These are phyloP conservation scores for Aspergillus eucalypticola DNA, from an alignment of 2,329 filamentous ascomycete species.

Conservation along the genomic window DNA sequence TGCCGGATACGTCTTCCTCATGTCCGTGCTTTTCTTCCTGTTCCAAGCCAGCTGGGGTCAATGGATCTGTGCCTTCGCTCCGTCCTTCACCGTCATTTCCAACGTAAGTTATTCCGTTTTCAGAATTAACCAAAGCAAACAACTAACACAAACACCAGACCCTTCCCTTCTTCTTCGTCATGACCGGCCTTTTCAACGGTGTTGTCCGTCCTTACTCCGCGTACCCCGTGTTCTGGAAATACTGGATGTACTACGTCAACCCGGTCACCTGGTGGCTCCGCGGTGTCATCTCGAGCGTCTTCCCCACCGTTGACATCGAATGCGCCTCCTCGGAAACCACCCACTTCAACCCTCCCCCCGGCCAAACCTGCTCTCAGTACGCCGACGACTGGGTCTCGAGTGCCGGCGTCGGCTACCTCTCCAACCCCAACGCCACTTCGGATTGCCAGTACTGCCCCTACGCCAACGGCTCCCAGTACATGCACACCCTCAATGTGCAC, in stretches of 20 bases:
- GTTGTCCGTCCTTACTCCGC: constrained; percentile 68
- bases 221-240: constrained; percentile 70
- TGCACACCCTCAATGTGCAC: constrained; percentile 58
- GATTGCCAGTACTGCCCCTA: constrained; percentile 73
- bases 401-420: constrained; percentile 60
- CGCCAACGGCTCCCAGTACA: constrained; percentile 64
- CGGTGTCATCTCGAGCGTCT: constrained; percentile 65
- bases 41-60: constrained; percentile 77
- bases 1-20: constrained; percentile 75
- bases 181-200: constrained; percentile 75
- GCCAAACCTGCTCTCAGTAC: constrained; percentile 65
- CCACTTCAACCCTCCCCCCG: constrained; percentile 65
- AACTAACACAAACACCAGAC: constrained; percentile 39
- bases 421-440: constrained; percentile 58
- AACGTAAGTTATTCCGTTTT: constrained; percentile 46
- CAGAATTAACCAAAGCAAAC: neutral
- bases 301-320: constrained; percentile 53
- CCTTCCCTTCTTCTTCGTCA: constrained; percentile 78
- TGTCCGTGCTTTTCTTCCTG: constrained; percentile 75
- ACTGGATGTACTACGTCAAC: constrained; percentile 70
- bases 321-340: constrained; percentile 62
- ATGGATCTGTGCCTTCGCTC: constrained; percentile 81
- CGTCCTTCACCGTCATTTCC: constrained; percentile 74
- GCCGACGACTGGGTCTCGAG: constrained; percentile 59
- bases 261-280: constrained; percentile 72